Evolutionary conservation across 257 asterid species (phyloP).

Genomic region (Penstemon newberryi): DNA sequence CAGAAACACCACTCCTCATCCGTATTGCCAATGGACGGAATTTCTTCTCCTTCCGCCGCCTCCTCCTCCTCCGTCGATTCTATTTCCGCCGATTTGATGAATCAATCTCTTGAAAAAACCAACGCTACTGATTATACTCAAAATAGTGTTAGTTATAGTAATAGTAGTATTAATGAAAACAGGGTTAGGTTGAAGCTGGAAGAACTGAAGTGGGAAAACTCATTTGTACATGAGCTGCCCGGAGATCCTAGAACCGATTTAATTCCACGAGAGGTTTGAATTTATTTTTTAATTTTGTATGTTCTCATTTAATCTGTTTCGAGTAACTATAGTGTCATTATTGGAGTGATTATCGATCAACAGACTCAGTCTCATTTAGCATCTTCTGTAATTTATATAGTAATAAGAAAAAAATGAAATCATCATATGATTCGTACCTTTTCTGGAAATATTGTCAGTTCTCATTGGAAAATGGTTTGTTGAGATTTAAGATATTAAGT

Average conservation of each 20-base stretch:
- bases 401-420: no score
- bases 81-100: slow-evolving; percentile 60
- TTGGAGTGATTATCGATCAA: no score
- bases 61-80: slow-evolving; percentile 47
- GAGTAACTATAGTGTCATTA: no score
- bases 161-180: slow-evolving; percentile 11
- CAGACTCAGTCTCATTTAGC: no score
- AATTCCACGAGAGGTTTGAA: slow-evolving; percentile 69
- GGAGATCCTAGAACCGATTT: slow-evolving; percentile 76
- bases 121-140: neutral
- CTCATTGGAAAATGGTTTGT: no score
- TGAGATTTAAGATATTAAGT: neutral
- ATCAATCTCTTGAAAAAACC: slow-evolving; percentile 44
- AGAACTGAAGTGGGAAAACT: slow-evolving; percentile 83
- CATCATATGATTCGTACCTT: no score
- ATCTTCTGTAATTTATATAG: no score
- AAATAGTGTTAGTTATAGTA: slow-evolving; percentile 15
- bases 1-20: slow-evolving; percentile 37
- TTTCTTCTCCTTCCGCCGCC: slow-evolving; percentile 31
- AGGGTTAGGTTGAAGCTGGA: slow-evolving; percentile 61
- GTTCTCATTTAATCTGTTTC: neutral
- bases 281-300: slow-evolving; percentile 4
- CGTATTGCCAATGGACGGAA: slow-evolving; percentile 56
- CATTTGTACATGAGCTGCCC: slow-evolving; percentile 86
- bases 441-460: no score